Conservation (phyloP, 2,329 filamentous ascomycete species). For the Chrysoporthe cubensis region DNA sequence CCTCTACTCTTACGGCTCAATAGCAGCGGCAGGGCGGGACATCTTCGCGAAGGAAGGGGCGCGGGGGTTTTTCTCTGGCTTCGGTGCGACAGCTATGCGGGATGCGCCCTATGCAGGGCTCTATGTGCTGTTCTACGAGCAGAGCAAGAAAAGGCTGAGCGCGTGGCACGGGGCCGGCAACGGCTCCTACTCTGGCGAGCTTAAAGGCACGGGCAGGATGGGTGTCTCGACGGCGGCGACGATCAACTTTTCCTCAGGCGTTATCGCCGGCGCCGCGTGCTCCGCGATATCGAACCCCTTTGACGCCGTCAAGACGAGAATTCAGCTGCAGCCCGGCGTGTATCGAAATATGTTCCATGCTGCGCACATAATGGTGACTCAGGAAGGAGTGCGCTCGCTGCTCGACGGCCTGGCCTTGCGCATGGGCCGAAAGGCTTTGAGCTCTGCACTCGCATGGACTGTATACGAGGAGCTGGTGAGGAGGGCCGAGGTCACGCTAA, state of each 20-base stretch:
- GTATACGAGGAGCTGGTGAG: constrained; percentile 92
- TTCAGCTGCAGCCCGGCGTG: constrained; percentile 83
- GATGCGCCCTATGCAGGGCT: constrained; percentile 97
- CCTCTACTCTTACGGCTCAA: constrained; percentile 80
- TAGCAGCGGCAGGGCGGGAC: constrained; percentile 72
- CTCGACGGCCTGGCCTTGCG: constrained; percentile 85
- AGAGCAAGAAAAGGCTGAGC: constrained; percentile 69
- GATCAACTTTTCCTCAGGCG: constrained; percentile 85
- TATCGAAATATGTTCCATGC: constrained; percentile 86
- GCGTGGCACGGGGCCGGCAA: constrained; percentile 29
- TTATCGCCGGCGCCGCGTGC: constrained; percentile 78
- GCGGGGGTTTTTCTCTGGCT: constrained; percentile 88
- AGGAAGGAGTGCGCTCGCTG: constrained; percentile 80
- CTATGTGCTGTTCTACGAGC: constrained; percentile 93
- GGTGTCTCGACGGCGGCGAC: constrained; percentile 56
- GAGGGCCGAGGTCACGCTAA: constrained; percentile 56
- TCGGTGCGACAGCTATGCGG: constrained; percentile 88
- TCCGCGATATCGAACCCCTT: constrained; percentile 95
- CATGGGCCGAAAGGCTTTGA: constrained; percentile 89
- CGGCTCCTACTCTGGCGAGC: constrained; percentile 10
- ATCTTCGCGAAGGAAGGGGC: constrained; percentile 75
- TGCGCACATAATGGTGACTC: constrained; percentile 73
- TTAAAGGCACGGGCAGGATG: constrained; percentile 35
- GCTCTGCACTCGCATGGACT: constrained; percentile 95
- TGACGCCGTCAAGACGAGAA: constrained; percentile 91